Evolutionary conservation across 805 yeast species (phyloP), one percentile per base, ranked within the genome.

Genomic region (Myxozyma mucilagina): DNA sequence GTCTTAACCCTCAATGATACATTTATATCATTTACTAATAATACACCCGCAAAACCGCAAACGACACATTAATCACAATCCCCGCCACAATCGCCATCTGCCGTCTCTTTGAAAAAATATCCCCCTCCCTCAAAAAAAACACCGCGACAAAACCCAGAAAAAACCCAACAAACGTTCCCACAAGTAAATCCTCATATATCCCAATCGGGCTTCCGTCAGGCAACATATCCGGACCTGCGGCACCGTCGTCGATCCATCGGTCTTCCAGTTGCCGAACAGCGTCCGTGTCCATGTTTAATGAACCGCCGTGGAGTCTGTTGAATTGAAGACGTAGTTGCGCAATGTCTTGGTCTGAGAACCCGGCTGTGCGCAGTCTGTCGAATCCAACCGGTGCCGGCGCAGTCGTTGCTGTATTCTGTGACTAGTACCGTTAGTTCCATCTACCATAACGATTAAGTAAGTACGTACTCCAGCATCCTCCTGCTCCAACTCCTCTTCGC

Each of bases 301-400:
- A 70, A 48, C 68, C 69, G 24, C 63, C 70, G 36, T 59, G 88
- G 1, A 91, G 78, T 59, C 80, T 79, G 60, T 83, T 81, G 70
- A 92, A 91, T 72, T 91, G 97, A 54, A 81, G 76, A 61, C 97
- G 79, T 61, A 92, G 73, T 58, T 85, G 86, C 47, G 78, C 78
- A 32, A 92, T 83, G 67, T 92, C 97, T 61, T 84, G 87, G 36
- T 84, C 89, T 4, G 89, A 80, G 70, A 92, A 89, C 8, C 97
- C 97, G 47, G 91, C 92, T 36, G 85, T 83, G 16, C 91, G 78
- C 55, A 92, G 77, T 45, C 97, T 75, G 72, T 92, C 97, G 72
- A 92, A 90, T 1, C 97, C 97, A 14, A 86, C 82, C 2, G 87
- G 85, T 13, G 90, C 91, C 0, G 89, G 90, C 1, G 80, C 71